Conservation (phyloP, 2,329 filamentous ascomycete genomes). For the Neospermospora avenae region DNA sequence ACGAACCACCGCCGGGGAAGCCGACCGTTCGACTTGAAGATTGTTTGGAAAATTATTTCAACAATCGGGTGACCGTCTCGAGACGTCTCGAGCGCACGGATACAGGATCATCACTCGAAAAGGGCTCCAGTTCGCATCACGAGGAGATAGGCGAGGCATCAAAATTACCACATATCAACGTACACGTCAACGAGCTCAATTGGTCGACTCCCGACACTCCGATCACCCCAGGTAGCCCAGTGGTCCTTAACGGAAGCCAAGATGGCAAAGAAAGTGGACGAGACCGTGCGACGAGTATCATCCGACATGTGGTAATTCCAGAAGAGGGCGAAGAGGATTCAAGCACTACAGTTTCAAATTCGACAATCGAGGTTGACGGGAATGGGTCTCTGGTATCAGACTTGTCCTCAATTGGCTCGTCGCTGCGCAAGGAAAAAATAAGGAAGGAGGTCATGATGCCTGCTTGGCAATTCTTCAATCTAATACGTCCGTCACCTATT, state of each 20-base stretch:
- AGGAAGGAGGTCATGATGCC: conserved; percentile 89
- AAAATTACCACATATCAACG: conserved; percentile 24
- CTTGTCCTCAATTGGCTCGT: not conserved
- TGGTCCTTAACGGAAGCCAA: conserved; percentile 23
- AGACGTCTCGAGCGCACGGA: conserved; percentile 65
- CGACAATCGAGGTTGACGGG: conserved; percentile 39
- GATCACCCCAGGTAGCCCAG: conserved; percentile 20
- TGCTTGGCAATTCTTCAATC: conserved; percentile 94
- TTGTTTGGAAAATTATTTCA: conserved; percentile 92
- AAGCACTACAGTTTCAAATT: conserved; percentile 6
- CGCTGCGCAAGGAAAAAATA: conserved; percentile 36
- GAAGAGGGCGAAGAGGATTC: conserved; percentile 9
- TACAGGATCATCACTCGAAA: conserved; percentile 44
- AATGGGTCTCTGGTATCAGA: not conserved
- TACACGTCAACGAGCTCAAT: conserved; percentile 22
- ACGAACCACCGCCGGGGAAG: conserved; percentile 62
- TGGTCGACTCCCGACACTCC: conserved; percentile 28
- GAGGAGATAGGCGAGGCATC: conserved; percentile 22
- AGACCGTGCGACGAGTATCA: conserved; percentile 51
- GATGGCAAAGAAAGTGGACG: conserved; percentile 10
- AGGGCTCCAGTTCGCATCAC: conserved; percentile 15
- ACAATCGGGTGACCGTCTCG: conserved; percentile 78
- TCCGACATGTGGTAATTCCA: conserved; percentile 40
- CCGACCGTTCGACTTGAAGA: conserved; percentile 74
- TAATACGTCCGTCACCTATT: conserved; percentile 67